phyloP scores from a whole-genome alignment of 2,329 filamentous ascomycete species.

The Nothophaeocryptopus gaeumannii region DNA sequence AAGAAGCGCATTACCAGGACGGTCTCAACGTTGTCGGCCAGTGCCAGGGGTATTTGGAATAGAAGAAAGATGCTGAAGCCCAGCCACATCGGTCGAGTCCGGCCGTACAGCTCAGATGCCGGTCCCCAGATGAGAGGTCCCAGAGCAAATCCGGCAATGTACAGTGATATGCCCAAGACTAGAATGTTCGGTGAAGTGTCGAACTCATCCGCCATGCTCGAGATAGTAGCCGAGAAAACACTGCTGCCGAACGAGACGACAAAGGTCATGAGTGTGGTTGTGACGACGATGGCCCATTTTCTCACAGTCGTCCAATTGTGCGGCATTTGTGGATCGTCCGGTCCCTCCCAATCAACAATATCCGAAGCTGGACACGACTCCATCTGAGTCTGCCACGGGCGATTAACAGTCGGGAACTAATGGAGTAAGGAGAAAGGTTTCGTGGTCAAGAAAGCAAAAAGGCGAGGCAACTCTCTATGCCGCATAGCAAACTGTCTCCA shows the following conservation, averaged over 20 bases:
- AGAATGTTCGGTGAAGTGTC: constrained; percentile 48
- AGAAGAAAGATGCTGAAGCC: constrained; percentile 51
- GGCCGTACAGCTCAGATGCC: constrained; percentile 56
- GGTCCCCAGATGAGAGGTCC: constrained; percentile 13
- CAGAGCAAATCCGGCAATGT: constrained; percentile 21
- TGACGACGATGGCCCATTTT: constrained; percentile 13
- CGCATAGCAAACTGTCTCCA: too few species aligned
- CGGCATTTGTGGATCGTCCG: constrained; percentile 1
- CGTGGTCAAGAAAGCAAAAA: too few species aligned
- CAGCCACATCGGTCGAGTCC: constrained; percentile 48
- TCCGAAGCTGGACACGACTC: not conserved
- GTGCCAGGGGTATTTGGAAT: constrained; percentile 54
- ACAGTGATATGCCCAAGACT: constrained; percentile 49
- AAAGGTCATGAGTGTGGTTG: constrained; percentile 12
- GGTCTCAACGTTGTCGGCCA: constrained; percentile 52
- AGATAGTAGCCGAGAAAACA: constrained; percentile 46
- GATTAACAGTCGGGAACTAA: too few species aligned
- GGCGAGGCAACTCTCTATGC: too few species aligned
- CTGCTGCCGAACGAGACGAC: constrained; percentile 22
- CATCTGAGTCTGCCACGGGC: too few species aligned
- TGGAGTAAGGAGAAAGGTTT: too few species aligned
- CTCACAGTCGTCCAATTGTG: constrained; percentile 2
- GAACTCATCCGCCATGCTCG: constrained; percentile 41
- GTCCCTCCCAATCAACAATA: constrained; percentile 7
- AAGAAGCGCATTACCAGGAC: constrained; percentile 55